Evolutionary conservation across 768 basidiomycete genomes (phyloP).

Genomic region (Termitomyces sp.): DNA sequence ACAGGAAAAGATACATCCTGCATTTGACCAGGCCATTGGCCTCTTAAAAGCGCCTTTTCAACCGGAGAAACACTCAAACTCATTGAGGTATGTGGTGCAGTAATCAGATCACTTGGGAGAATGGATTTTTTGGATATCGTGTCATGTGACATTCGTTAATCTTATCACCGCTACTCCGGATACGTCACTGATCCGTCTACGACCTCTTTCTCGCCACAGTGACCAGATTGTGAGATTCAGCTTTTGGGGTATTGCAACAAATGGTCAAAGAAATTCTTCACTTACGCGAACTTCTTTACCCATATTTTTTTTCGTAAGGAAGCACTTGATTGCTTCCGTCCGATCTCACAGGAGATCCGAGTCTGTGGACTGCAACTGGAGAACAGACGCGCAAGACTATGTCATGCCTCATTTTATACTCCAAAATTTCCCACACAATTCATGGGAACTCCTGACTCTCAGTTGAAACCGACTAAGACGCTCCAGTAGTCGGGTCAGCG

Average conservation of each 20-base stretch:
- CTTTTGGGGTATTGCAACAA: too few species aligned
- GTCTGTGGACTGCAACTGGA: not conserved
- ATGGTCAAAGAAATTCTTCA: not conserved
- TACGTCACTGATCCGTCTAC: too few species aligned
- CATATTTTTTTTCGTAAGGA: not conserved
- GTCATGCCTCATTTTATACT: not conserved
- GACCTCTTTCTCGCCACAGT: not conserved
- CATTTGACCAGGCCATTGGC: slow-evolving; percentile 31
- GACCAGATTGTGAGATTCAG: not conserved
- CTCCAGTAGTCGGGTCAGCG: too few species aligned
- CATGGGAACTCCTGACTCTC: not conserved
- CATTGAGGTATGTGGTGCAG: slow-evolving; percentile 12
- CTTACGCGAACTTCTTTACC: not conserved
- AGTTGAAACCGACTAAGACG: too few species aligned
- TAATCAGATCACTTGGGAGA: not conserved
- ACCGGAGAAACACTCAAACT: slow-evolving; percentile 24
- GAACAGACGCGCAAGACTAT: not conserved
- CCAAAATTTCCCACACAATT: not conserved
- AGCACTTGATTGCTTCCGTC: not conserved
- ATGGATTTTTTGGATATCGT: slow-evolving; percentile 7
- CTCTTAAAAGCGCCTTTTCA: slow-evolving; percentile 55
- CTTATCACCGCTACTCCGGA: too few species aligned
- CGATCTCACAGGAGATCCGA: not conserved
- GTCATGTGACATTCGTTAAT: slow-evolving; percentile 6
- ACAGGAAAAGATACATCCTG: slow-evolving; percentile 17